phyloP scores from a whole-genome alignment of 805 yeast species.

The Metschnikowia similis region DNA sequence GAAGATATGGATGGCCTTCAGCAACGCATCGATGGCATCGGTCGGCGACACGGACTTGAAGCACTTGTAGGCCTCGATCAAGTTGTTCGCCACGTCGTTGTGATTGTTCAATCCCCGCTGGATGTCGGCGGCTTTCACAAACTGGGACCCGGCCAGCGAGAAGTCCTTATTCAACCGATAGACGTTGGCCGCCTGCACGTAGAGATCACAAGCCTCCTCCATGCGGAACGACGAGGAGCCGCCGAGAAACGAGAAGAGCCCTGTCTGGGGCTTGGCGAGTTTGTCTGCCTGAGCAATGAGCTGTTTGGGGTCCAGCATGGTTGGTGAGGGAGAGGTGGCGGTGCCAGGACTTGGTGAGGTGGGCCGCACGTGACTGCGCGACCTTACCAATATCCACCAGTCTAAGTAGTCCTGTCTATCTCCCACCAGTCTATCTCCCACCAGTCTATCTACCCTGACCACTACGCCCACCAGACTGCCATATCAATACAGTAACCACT shows the following conservation, averaged over 20 bases:
- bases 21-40: constrained; percentile 73
- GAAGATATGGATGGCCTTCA: constrained; percentile 75
- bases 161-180: constrained; percentile 74
- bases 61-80: constrained; percentile 76
- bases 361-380: neutral
- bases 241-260: constrained; percentile 61
- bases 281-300: constrained; percentile 43
- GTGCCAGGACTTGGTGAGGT: neutral
- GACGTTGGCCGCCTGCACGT: constrained; percentile 88
- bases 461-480: too few relatives aligned
- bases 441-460: neutral
- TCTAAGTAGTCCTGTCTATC: too few relatives aligned
- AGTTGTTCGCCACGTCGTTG: constrained; percentile 88
- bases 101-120: constrained; percentile 70
- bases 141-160: constrained; percentile 73
- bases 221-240: constrained; percentile 59
- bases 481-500: too few relatives aligned
- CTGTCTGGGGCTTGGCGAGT: constrained; percentile 55
- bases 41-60: constrained; percentile 69
- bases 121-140: constrained; percentile 78
- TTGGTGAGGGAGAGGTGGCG: neutral
- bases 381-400: too few relatives aligned
- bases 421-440: too few relatives aligned
- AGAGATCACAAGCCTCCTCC: constrained; percentile 92
- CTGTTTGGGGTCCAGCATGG: constrained; percentile 35